Conservation (phyloP, 208 protist genomes). For the Wallacemonas collosoma region DNA sequence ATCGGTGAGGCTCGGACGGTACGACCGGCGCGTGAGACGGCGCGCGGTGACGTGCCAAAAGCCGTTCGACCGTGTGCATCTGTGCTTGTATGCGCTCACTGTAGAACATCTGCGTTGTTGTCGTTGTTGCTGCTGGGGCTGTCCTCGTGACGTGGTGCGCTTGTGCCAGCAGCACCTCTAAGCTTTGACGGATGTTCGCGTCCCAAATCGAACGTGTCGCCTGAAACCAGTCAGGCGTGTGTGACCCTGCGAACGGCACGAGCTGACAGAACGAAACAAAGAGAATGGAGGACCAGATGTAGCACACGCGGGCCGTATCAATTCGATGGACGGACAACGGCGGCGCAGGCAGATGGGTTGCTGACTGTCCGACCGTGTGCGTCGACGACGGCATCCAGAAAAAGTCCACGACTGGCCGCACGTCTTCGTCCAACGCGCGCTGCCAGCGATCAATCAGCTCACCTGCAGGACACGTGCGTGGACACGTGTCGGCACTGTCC, state of each 20-base stretch:
- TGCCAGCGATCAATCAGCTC: not conserved
- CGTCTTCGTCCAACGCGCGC: not conserved
- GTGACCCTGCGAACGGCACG: not conserved
- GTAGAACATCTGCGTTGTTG: no score
- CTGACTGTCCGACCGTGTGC: not conserved
- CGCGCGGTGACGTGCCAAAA: no score
- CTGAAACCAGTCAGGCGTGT: not conserved
- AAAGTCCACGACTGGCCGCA: not conserved
- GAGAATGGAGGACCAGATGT: slow-evolving; percentile 12
- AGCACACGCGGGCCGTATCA: slow-evolving; percentile 5
- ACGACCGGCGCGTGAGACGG: no score
- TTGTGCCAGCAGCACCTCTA: not conserved
- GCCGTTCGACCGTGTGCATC: no score
- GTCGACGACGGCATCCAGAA: slow-evolving; percentile 1
- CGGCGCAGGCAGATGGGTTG: not conserved
- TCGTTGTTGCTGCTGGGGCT: no score
- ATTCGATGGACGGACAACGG: not conserved
- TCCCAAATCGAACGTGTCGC: not conserved
- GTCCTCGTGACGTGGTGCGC: not conserved
- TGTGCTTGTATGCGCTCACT: no score
- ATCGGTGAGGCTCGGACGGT: no score
- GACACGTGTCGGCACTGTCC: not conserved
- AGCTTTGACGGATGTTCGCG: not conserved
- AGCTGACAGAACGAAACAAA: slow-evolving; percentile 1
- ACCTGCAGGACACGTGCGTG: not conserved